Evolutionary conservation across 768 basidiomycete genomes (phyloP).

Genomic region (Calocybe cyanea): DNA sequence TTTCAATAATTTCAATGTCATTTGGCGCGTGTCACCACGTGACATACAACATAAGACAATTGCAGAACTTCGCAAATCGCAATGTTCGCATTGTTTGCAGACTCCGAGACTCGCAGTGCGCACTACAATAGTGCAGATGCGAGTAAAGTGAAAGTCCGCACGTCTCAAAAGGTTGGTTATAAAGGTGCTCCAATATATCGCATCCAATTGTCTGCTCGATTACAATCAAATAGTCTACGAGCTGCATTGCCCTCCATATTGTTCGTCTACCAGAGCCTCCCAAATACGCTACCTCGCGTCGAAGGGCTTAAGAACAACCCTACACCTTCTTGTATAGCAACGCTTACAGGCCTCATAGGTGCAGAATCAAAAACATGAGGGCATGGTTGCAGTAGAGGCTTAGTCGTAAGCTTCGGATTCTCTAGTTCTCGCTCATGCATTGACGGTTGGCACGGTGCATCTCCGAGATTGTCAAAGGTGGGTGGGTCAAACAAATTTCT

Average conservation of each 20-base stretch:
- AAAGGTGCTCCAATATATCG: too few species aligned
- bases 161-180: too few species aligned
- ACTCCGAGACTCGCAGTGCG: too few species aligned
- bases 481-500: constrained; percentile 50
- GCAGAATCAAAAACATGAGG: constrained; percentile 75
- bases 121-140: too few species aligned
- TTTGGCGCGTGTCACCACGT: too few species aligned
- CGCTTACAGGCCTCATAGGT: constrained; percentile 71
- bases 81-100: too few species aligned
- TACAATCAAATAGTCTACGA: too few species aligned
- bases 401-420: constrained; percentile 41
- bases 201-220: too few species aligned
- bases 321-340: constrained; percentile 71
- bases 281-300: constrained; percentile 52
- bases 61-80: too few species aligned
- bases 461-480: constrained; percentile 43
- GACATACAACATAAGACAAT: background rate
- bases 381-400: constrained; percentile 66
- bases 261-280: constrained; percentile 51
- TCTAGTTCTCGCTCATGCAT: constrained; percentile 75
- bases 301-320: constrained; percentile 50
- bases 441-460: constrained; percentile 57
- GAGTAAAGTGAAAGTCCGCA: too few species aligned
- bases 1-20: too few species aligned
- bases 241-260: too few species aligned